A percentile compares a stretch with the other conserved stretches of the same genome.
phyloP scores from a whole-genome alignment of 805 yeast genomes.

The Ogataea zsoltii region DNA sequence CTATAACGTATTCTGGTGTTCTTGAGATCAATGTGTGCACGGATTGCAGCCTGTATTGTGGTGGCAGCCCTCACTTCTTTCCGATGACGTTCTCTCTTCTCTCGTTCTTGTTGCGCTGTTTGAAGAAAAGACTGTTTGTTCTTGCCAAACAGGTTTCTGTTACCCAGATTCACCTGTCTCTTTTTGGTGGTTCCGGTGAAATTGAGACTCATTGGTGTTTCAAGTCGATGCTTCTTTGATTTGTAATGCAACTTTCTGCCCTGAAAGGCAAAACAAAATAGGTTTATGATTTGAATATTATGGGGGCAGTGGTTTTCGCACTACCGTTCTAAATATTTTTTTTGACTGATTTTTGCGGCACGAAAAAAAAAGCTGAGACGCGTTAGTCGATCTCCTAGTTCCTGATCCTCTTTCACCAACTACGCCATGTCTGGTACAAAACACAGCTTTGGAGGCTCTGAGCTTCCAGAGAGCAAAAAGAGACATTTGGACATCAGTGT shows the following conservation, averaged over 20 bases:
- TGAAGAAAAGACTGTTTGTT: conserved; percentile 50
- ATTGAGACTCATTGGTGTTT: conserved; percentile 27
- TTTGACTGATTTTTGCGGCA: not conserved
- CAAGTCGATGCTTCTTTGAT: too few relatives aligned
- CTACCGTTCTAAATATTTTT: not conserved
- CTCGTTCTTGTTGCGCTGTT: conserved; percentile 66
- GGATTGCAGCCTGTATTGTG: conserved; percentile 50
- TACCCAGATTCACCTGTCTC: conserved; percentile 52
- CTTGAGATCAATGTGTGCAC: conserved; percentile 40
- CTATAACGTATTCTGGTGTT: conserved; percentile 25
- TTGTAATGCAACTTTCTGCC: too few relatives aligned
- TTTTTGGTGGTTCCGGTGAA: conserved; percentile 36
- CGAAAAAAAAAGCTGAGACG: not conserved
- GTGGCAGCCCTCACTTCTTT: conserved; percentile 48
- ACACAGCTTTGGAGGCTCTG: conserved; percentile 11
- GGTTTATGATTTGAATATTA: not conserved
- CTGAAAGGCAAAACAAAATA: too few relatives aligned
- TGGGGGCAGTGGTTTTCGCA: not conserved
- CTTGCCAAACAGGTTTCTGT: conserved; percentile 26
- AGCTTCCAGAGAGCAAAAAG: conserved; percentile 19
- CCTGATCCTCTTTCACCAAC: conserved; percentile 3
- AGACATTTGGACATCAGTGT: conserved; percentile 23
- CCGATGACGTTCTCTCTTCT: conserved; percentile 59
- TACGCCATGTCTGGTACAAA: conserved; percentile 6
- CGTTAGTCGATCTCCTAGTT: not conserved